Evolutionary conservation across 2,329 filamentous ascomycete genomes (phyloP).

Genomic region (Phialemoniopsis sp.): DNA sequence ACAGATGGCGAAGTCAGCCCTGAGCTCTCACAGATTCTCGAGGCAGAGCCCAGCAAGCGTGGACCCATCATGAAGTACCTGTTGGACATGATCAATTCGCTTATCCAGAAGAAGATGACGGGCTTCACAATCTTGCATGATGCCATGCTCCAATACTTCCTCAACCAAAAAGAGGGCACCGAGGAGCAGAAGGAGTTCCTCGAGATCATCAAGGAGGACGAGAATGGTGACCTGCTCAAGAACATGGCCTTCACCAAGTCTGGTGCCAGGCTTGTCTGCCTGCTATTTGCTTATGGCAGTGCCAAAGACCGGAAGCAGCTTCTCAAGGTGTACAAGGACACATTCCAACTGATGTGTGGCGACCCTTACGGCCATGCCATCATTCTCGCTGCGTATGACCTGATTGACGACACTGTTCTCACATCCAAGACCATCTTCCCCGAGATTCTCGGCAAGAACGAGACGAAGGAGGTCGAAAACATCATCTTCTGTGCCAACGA

Average conservation of each 20-base stretch:
- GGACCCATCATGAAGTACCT: constrained; percentile 82
- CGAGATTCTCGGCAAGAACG: constrained; percentile 74
- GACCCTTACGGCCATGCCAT: constrained; percentile 77
- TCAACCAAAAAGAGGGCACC: constrained; percentile 71
- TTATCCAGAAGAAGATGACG: constrained; percentile 94
- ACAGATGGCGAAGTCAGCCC: constrained; percentile 40
- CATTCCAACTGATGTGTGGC: constrained; percentile 76
- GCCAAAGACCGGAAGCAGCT: constrained; percentile 93
- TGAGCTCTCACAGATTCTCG: constrained; percentile 73
- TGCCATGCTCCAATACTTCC: constrained; percentile 95
- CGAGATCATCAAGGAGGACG: constrained; percentile 87
- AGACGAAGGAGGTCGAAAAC: constrained; percentile 58
- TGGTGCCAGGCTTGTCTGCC: constrained; percentile 75
- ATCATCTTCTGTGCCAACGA: constrained; percentile 63
- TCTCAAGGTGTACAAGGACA: constrained; percentile 83
- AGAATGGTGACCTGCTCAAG: constrained; percentile 84
- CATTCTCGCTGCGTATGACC: constrained; percentile 81
- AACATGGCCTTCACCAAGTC: constrained; percentile 95
- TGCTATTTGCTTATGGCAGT: constrained; percentile 76
- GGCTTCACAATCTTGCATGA: constrained; percentile 98
- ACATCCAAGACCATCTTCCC: constrained; percentile 81
- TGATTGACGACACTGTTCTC: constrained; percentile 91
- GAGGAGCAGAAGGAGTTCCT: constrained; percentile 84
- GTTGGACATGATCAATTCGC: constrained; percentile 80
- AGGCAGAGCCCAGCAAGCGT: constrained; percentile 77